phyloP scores from a whole-genome alignment of 257 asterid genomes.

The Perilla frutescens region DNA sequence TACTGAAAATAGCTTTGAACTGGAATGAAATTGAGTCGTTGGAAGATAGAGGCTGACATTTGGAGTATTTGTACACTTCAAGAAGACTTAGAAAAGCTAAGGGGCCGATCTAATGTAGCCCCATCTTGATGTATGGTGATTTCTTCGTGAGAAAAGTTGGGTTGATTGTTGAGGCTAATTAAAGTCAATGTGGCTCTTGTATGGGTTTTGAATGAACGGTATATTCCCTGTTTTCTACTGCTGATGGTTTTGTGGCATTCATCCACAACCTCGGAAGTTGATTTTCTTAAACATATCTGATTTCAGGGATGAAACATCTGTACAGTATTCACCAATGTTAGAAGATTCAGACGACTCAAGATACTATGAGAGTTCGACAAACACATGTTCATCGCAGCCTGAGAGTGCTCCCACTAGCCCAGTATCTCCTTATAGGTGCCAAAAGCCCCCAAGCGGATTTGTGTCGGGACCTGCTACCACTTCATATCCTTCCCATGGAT shows the following conservation, averaged over 20 bases:
- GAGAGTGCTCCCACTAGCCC: slow-evolving; percentile 91
- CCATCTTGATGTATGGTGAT: background rate
- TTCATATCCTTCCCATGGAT: slow-evolving; percentile 49
- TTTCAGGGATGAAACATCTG: slow-evolving; percentile 82
- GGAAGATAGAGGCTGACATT: background rate
- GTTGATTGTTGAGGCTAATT: slow-evolving; percentile 9
- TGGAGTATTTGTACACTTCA: background rate
- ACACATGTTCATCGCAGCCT: slow-evolving; percentile 67
- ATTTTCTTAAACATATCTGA: slow-evolving; percentile 13
- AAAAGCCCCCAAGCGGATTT: slow-evolving; percentile 56
- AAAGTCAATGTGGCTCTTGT: background rate
- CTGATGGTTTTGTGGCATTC: slow-evolving; percentile 6
- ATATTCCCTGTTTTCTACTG: slow-evolving; percentile 11
- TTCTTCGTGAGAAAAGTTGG: background rate
- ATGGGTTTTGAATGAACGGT: slow-evolving; percentile 3
- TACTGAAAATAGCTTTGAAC: slow-evolving; percentile 1
- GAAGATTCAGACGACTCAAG: slow-evolving; percentile 93
- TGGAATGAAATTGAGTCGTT: background rate
- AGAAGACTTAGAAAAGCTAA: slow-evolving; percentile 10
- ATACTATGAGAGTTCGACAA: slow-evolving; percentile 62
- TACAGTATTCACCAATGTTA: slow-evolving; percentile 93
- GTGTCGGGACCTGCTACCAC: slow-evolving; percentile 54
- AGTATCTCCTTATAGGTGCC: slow-evolving; percentile 87
- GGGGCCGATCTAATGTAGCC: background rate
- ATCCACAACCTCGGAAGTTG: slow-evolving; percentile 1